Percentiles rank a stretch among this genome's conserved stretches.
These are phyloP conservation scores for Lipomyces mesembrius DNA, from an alignment of 805 yeast genomes.

Conservation along the genomic window DNA sequence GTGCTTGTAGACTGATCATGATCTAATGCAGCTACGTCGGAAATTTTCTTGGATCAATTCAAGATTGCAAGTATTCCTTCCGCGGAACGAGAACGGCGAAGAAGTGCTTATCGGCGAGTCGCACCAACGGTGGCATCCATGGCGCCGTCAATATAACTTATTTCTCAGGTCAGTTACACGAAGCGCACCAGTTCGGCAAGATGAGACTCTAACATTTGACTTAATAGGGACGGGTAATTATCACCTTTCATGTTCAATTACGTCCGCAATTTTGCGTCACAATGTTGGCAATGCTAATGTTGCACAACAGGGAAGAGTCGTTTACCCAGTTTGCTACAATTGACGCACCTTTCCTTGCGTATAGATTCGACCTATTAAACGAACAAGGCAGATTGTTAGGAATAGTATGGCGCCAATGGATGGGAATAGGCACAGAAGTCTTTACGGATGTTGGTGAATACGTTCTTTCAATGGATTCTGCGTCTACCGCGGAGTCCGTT, in stretches of 20 bases:
- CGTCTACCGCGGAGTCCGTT: slow-evolving; percentile 50
- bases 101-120: slow-evolving; percentile 74
- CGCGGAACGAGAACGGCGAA: slow-evolving; percentile 50
- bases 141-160: slow-evolving; percentile 87
- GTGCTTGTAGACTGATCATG: neutral
- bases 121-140: slow-evolving; percentile 90
- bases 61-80: slow-evolving; percentile 74
- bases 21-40: slow-evolving; percentile 57
- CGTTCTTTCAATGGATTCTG: slow-evolving; percentile 78
- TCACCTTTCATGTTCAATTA: neutral
- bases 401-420: slow-evolving; percentile 90
- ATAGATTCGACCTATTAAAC: slow-evolving; percentile 79
- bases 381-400: slow-evolving; percentile 64
- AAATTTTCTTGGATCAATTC: slow-evolving; percentile 90
- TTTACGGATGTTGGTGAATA: slow-evolving; percentile 96
- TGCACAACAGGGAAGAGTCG: neutral
- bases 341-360: slow-evolving; percentile 84
- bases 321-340: slow-evolving; percentile 83
- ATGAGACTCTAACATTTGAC: neutral
- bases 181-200: slow-evolving; percentile 30
- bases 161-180: slow-evolving; percentile 49
- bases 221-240: neutral
- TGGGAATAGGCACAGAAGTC: slow-evolving; percentile 88
- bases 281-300: neutral
- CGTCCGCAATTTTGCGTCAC: neutral